Base-by-base conservation (phyloP, 2,329 filamentous ascomycete species). In the Phyllosticta capitalensis region DNA sequence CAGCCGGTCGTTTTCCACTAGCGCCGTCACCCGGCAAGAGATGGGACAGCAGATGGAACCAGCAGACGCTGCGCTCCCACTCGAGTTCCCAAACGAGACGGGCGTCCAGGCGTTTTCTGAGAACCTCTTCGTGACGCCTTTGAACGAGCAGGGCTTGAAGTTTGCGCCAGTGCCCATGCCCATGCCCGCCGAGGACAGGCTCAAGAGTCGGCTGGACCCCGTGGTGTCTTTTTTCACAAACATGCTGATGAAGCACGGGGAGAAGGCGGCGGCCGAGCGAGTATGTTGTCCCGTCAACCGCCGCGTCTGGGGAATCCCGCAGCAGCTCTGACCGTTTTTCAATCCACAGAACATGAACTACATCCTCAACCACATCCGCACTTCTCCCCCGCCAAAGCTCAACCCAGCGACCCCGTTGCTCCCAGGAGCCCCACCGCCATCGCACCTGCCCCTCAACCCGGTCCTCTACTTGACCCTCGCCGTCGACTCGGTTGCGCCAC, bases 401-500 rank as follows among this genome's bases (percentile, higher is more conserved):
- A 89, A 86, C 72, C 83, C 89, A 21, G 76, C 80, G 61, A 85
- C 83, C 58, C 86, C 87, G 17, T 83, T 94, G 28, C 78, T 92
- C 33, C 88, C 90, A 1, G 89, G 89, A 60, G 80, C 86, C 1
- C 90, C 92, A 1, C 89, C 91, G 1, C 79, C 89, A 22, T 78
- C 82, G 3, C 86, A 92, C 67, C 86, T 99, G 9, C 91, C 94
- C 2, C 83, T 96, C 30, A 89, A 96, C 74, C 94, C 94, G 1
- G 81, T 95, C 58, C 82, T 89, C 58, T 99, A 97, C 77, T 85
- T 99, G 54, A 90, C 88, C 12, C 81, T 95, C 30, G 91, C 92
- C 30, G 86, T 99, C 68, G 94, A 99, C 79, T 95, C 90, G 9
- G 87, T 99, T 22, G 90, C 92, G 1, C 94, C 94, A 9, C 81